Evolutionary conservation across 2,329 filamentous ascomycete species (phyloP).

Genomic region (Fusarium burgessii): DNA sequence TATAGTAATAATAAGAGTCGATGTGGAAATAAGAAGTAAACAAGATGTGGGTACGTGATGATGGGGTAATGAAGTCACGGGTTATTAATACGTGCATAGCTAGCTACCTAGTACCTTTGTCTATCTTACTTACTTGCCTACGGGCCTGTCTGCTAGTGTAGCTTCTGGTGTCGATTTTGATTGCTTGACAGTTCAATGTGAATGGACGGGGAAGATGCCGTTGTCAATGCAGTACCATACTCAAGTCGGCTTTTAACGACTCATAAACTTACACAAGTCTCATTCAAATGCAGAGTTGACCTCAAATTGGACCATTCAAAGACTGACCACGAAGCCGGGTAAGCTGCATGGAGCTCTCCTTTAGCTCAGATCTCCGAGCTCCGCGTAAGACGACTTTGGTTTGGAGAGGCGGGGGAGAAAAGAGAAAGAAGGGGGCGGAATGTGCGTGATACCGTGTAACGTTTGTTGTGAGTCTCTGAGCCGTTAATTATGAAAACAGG

Average conservation of each 20-base stretch:
- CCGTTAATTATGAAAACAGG: background rate
- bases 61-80: conserved; percentile 37
- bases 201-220: conserved; percentile 3
- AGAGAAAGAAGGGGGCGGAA: background rate
- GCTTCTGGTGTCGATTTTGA: background rate
- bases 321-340: background rate
- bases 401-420: conserved; percentile 12
- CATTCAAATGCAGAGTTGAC: background rate
- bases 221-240: background rate
- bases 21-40: conserved; percentile 22
- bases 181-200: background rate
- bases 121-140: background rate
- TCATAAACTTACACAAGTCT: conserved; percentile 1
- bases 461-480: background rate
- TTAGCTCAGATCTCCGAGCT: conserved; percentile 12
- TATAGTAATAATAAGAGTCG: background rate
- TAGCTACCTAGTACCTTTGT: background rate
- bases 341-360: conserved; percentile 25
- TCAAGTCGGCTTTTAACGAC: background rate
- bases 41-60: conserved; percentile 13
- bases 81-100: conserved; percentile 11
- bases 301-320: background rate
- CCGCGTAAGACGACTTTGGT: conserved; percentile 18
- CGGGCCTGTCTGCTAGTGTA: background rate
- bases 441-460: conserved; percentile 12